Evolutionary conservation across 2,329 filamentous ascomycete species (phyloP).

Genomic region (Fusarium veterinarium): DNA sequence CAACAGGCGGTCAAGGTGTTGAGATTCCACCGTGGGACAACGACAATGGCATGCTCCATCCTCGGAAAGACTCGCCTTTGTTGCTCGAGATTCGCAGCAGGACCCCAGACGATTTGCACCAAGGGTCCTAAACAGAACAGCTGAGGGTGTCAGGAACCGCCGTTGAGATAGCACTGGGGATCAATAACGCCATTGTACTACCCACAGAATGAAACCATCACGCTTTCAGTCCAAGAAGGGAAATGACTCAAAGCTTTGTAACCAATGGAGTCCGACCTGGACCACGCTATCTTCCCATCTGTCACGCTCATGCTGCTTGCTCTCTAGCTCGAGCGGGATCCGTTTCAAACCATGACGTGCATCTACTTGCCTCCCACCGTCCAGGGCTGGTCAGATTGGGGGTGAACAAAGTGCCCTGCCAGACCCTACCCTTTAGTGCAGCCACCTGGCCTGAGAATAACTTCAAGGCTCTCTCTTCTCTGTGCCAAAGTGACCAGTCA

Average conservation of each 20-base stretch:
- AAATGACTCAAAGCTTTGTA: not conserved
- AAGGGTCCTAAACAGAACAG: not conserved
- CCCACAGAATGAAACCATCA: slow-evolving; percentile 22
- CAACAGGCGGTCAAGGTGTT: slow-evolving; percentile 43
- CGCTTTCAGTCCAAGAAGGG: not conserved
- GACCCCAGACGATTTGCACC: slow-evolving; percentile 5
- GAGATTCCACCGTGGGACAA: slow-evolving; percentile 3
- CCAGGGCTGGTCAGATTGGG: slow-evolving; percentile 18
- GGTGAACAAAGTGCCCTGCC: slow-evolving; percentile 24
- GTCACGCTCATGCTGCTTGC: slow-evolving; percentile 41
- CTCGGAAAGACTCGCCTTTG: slow-evolving; percentile 5
- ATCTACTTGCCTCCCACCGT: slow-evolving; percentile 31
- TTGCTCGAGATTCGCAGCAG: not conserved
- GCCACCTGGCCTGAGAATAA: slow-evolving; percentile 38
- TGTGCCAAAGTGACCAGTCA: slow-evolving; percentile 42
- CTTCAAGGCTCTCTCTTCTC: slow-evolving; percentile 14
- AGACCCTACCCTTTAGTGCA: slow-evolving; percentile 15
- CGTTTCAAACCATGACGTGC: slow-evolving; percentile 47
- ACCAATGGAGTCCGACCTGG: slow-evolving; percentile 4
- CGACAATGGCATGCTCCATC: slow-evolving; percentile 3
- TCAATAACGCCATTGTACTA: slow-evolving; percentile 39
- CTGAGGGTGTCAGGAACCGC: slow-evolving; percentile 30
- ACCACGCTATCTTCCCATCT: slow-evolving; percentile 40
- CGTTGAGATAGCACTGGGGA: slow-evolving; percentile 33
- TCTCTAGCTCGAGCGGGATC: slow-evolving; percentile 32